Base-by-base conservation (phyloP, 805 yeast species). In the Metschnikowia lachancei region DNA sequence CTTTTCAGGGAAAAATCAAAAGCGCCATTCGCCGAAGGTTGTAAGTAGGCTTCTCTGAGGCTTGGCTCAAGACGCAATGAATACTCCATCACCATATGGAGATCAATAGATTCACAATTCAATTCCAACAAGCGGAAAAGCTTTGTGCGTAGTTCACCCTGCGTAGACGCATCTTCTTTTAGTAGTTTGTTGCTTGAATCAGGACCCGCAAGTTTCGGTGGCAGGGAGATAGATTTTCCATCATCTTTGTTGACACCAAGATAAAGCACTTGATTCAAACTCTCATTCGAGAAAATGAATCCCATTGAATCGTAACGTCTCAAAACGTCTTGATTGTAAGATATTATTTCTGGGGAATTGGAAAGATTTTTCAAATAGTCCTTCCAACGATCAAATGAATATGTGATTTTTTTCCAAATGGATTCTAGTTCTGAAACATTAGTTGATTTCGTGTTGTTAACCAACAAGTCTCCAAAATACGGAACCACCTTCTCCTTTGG, bases 311-410 rank as follows among this genome's bases (percentile, higher is more conserved):
- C 72, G 42, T 71, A 72, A 22, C 72, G 55, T 43, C 65, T 58
- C 49, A 72, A 60, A 4, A 72, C 70, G 46, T 69, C 71, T 36
- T 67, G 69, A 52, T 72, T 72, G 47, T 67, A 71, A 36, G 61
- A 57, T 34, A 72, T 69, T 22, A 70, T 61, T 20, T 66, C 67
- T 11, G 66, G 67, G 30, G 70, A 69, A 53, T 81, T 77, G 16
- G 69, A 60, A 32, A 82, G 72, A 39, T 71, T 70, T 16, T 67
- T 64, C 37, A 85, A 64, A 61, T 85, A 87, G 35, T 81, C 87
- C 53, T 82, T 80, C 98, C 98, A 92, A 59, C 94, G 81, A 46
- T 76, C 80, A 58, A 89, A 82, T 0, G 95, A 85, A 43, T 83
- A 81, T 47, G 79, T 75, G 3, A 90, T 80, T 41, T 87, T 75